These are phyloP conservation scores for Macrolepiota albuminosa DNA, from an alignment of 768 basidiomycete species.

Conservation along the genomic window DNA sequence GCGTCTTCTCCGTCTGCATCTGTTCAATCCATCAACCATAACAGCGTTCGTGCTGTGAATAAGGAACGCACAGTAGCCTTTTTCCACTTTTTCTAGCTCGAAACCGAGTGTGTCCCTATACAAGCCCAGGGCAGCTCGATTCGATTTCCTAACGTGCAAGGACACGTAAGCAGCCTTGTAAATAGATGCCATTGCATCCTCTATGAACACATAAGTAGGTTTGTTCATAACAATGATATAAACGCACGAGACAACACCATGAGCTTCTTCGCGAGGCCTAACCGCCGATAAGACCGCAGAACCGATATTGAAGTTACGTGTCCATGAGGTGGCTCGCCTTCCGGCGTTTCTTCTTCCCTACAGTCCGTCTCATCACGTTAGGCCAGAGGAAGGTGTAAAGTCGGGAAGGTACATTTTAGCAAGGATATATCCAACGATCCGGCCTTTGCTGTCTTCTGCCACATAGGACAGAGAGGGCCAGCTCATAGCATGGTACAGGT, in stretches of 20 bases:
- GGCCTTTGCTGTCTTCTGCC: constrained; percentile 86
- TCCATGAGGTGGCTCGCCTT: constrained; percentile 74
- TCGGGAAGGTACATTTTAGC: constrained; percentile 74
- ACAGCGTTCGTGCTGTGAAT: background rate
- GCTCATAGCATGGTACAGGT: constrained; percentile 89
- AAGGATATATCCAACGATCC: constrained; percentile 92
- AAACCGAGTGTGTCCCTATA: constrained; percentile 94
- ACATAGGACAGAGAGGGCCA: constrained; percentile 96
- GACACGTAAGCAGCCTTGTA: constrained; percentile 87
- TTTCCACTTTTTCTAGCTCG: constrained; percentile 81
- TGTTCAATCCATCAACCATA: constrained; percentile 22
- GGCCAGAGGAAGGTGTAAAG: constrained; percentile 5
- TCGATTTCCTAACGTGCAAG: constrained; percentile 92
- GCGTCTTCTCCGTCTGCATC: constrained; percentile 96
- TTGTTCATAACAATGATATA: background rate
- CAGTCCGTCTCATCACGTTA: constrained; percentile 9
- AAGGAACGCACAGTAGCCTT: constrained; percentile 72
- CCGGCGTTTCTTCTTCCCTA: constrained; percentile 63
- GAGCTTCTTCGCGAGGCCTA: constrained; percentile 91
- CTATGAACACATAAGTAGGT: constrained; percentile 32
- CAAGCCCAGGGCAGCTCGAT: constrained; percentile 83
- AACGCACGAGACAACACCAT: constrained; percentile 91
- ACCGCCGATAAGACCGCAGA: constrained; percentile 80
- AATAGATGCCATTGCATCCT: constrained; percentile 87
- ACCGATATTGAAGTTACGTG: constrained; percentile 98